phyloP scores from a whole-genome alignment of 1,284 basidiomycete species.

The Puccinia coronata region DNA sequence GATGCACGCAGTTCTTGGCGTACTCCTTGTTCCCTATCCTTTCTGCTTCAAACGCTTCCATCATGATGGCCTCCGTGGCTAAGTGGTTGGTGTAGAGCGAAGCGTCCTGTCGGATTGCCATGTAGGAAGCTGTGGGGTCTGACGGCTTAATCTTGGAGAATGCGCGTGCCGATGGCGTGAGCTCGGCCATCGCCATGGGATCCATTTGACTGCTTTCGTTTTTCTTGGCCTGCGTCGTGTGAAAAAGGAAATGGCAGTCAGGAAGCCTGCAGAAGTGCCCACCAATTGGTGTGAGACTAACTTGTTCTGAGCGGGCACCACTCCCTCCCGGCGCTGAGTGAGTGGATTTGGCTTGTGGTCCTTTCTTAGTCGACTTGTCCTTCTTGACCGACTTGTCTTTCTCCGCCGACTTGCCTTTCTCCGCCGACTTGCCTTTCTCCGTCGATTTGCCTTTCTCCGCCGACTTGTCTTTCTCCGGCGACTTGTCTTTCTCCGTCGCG shows the following conservation, averaged over 20 bases:
- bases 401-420: slow-evolving; percentile 68
- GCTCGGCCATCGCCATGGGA: slow-evolving; percentile 66
- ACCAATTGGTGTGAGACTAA: background rate
- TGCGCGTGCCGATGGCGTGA: slow-evolving; percentile 72
- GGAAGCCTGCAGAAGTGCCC: background rate
- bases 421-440: slow-evolving; percentile 54
- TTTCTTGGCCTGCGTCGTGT: slow-evolving; percentile 51
- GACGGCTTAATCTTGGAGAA: slow-evolving; percentile 76
- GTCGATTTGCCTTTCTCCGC: too few species aligned
- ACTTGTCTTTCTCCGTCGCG: slow-evolving; percentile 54
- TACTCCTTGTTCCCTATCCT: slow-evolving; percentile 66
- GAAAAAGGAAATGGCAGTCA: slow-evolving; percentile 38
- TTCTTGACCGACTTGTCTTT: slow-evolving; percentile 59
- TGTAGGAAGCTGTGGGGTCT: slow-evolving; percentile 73
- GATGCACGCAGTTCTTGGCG: slow-evolving; percentile 83
- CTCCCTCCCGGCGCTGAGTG: too few species aligned
- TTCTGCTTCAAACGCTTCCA: slow-evolving; percentile 85
- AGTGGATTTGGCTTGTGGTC: slow-evolving; percentile 66
- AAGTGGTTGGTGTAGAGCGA: slow-evolving; percentile 65
- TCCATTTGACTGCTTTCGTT: slow-evolving; percentile 53
- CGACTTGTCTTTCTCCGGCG: slow-evolving; percentile 71
- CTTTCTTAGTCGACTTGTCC: slow-evolving; percentile 91
- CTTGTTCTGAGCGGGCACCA: background rate
- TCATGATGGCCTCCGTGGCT: slow-evolving; percentile 84
- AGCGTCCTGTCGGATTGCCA: slow-evolving; percentile 72